Conservation (phyloP, 768 basidiomycete species). For the Tricholomella constricta region DNA sequence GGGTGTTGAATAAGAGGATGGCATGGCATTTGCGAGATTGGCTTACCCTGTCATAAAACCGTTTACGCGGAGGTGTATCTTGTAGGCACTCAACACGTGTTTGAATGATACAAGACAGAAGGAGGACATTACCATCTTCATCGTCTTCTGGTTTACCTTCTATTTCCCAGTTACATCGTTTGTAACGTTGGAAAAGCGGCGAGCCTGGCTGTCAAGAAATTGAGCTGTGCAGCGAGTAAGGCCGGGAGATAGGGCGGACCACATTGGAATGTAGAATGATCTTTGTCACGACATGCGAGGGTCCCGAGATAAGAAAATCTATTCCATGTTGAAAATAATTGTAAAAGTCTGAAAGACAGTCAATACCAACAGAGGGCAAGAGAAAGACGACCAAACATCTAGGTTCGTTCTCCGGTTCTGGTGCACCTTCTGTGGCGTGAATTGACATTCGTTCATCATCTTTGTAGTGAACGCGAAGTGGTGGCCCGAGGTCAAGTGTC, state of each 20-base stretch:
- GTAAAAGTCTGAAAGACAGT: slow-evolving; percentile 68
- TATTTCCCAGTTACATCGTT: slow-evolving; percentile 90
- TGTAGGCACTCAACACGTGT: slow-evolving; percentile 2
- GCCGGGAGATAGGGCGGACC: slow-evolving; percentile 44
- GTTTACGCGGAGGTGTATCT: slow-evolving; percentile 78
- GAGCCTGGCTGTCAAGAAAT: slow-evolving; percentile 70
- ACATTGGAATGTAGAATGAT: slow-evolving; percentile 88
- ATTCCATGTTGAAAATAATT: slow-evolving; percentile 93
- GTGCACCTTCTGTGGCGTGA: slow-evolving; percentile 53
- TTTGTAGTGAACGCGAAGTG: slow-evolving; percentile 78
- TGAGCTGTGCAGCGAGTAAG: not conserved
- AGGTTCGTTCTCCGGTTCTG: slow-evolving; percentile 51
- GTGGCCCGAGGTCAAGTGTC: slow-evolving; percentile 75
- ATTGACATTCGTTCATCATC: slow-evolving; percentile 90
- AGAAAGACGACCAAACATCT: slow-evolving; percentile 42
- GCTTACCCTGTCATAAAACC: slow-evolving; percentile 67
- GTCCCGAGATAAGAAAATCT: slow-evolving; percentile 80
- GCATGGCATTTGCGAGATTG: not conserved
- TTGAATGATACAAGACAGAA: slow-evolving; percentile 2
- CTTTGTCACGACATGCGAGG: slow-evolving; percentile 75
- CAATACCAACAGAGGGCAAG: not conserved
- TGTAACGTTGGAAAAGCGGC: slow-evolving; percentile 86
- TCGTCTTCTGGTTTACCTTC: slow-evolving; percentile 80
- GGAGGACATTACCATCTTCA: slow-evolving; percentile 61
- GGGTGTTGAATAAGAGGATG: not conserved